Percentiles rank a stretch among this genome's conserved stretches.
These are phyloP conservation scores for Iris macrosiphon DNA, from an alignment of 106 monocot genomes.

Conservation along the genomic window DNA sequence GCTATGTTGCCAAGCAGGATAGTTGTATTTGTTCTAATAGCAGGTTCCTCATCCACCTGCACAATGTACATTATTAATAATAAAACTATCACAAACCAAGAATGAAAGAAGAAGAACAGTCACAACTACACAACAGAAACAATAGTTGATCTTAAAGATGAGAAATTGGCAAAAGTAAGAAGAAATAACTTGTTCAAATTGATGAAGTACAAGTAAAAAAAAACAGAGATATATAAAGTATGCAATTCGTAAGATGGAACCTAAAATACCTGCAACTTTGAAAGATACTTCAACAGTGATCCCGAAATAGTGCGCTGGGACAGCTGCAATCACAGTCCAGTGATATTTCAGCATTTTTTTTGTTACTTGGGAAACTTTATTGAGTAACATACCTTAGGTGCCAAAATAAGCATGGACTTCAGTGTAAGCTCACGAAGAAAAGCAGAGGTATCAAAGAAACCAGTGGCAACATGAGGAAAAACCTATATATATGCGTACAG, in stretches of 20 bases:
- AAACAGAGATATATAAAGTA: neutral
- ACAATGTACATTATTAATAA: neutral
- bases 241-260: too few species aligned
- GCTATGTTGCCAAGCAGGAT: constrained; percentile 97
- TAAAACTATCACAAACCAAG: neutral
- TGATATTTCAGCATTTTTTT: too few species aligned
- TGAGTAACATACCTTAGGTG: constrained; percentile 65
- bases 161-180: neutral
- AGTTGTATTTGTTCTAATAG: constrained; percentile 96
- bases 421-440: constrained; percentile 96
- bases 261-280: constrained; percentile 83
- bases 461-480: constrained; percentile 93
- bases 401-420: constrained; percentile 92
- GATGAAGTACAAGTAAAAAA: neutral
- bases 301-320: constrained; percentile 94
- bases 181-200: neutral
- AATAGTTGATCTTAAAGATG: neutral
- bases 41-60: constrained; percentile 99
- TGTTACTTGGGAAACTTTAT: too few species aligned
- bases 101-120: too few species aligned
- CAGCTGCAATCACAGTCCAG: constrained; percentile 44
- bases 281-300: constrained; percentile 89
- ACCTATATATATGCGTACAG: constrained; percentile 35
- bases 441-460: constrained; percentile 94
- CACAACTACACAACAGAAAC: neutral